Evolutionary conservation across 2,329 filamentous ascomycete genomes (phyloP).

Genomic region (Claviceps pusilla): DNA sequence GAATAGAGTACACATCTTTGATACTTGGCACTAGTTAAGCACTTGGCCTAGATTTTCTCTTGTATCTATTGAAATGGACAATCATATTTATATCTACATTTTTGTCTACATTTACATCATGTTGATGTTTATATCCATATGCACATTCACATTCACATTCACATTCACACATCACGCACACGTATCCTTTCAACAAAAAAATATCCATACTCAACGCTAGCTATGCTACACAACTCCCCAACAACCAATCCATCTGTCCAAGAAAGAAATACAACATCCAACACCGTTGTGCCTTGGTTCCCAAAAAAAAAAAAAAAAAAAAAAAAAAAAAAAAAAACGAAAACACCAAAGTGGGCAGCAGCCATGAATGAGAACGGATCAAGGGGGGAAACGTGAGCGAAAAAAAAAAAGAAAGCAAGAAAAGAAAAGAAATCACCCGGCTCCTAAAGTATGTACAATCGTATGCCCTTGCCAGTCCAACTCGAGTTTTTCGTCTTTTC

Average conservation of each 20-base stretch:
- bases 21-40: no score
- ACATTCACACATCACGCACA: no score
- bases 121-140: no score
- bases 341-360: not conserved
- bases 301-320: not conserved
- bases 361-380: not conserved
- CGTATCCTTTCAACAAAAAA: not conserved
- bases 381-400: not conserved
- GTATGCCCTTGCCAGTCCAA: not conserved
- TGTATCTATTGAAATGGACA: no score
- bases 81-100: no score
- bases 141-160: no score
- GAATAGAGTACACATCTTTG: no score
- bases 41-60: no score
- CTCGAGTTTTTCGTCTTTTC: not conserved
- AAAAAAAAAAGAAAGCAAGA: not conserved
- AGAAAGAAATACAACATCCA: no score
- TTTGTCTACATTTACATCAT: no score
- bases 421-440: not conserved
- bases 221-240: constrained; percentile 6
- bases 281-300: no score
- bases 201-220: constrained; percentile 1
- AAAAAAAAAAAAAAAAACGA: not conserved
- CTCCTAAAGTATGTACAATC: not conserved
- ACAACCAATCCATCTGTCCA: not conserved